A percentile compares a stretch with the other conserved stretches of the same genome.
These are phyloP conservation scores for Collybiopsis luxurians DNA, from an alignment of 768 basidiomycete genomes.

Conservation along the genomic window DNA sequence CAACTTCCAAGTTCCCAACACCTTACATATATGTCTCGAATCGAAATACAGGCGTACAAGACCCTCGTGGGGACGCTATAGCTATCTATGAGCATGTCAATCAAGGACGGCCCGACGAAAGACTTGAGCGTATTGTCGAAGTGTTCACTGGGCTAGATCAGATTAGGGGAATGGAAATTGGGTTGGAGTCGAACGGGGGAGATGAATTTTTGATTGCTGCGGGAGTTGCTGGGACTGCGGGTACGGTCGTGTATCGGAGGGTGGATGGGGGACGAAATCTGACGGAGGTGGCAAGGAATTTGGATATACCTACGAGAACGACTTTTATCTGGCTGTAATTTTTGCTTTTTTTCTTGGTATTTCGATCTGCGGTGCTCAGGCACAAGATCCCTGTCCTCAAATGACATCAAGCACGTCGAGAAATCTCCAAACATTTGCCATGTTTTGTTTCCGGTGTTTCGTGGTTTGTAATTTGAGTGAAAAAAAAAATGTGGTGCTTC, in stretches of 20 bases:
- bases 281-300: conserved; percentile 49
- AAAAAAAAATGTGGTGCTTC: too few species aligned
- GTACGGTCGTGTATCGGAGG: conserved; percentile 52
- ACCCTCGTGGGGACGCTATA: conserved; percentile 54
- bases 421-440: too few species aligned
- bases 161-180: conserved; percentile 65
- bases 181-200: conserved; percentile 40
- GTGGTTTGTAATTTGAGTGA: too few species aligned
- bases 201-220: conserved; percentile 53
- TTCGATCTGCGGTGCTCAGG: too few species aligned
- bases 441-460: too few species aligned
- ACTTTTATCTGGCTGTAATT: conserved; percentile 45
- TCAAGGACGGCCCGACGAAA: conserved; percentile 16
- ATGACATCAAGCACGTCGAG: too few species aligned
- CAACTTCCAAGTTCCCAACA: conserved; percentile 41
- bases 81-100: conserved; percentile 51
- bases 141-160: conserved; percentile 64
- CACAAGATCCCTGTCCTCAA: too few species aligned
- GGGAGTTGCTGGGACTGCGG: conserved; percentile 49
- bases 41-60: conserved; percentile 52
- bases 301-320: conserved; percentile 46
- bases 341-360: neutral
- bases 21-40: conserved; percentile 68
- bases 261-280: conserved; percentile 49
- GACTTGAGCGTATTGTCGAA: conserved; percentile 37